Conservation (phyloP, 2,329 filamentous ascomycete genomes). For the Chaetomiaceae sp. region DNA sequence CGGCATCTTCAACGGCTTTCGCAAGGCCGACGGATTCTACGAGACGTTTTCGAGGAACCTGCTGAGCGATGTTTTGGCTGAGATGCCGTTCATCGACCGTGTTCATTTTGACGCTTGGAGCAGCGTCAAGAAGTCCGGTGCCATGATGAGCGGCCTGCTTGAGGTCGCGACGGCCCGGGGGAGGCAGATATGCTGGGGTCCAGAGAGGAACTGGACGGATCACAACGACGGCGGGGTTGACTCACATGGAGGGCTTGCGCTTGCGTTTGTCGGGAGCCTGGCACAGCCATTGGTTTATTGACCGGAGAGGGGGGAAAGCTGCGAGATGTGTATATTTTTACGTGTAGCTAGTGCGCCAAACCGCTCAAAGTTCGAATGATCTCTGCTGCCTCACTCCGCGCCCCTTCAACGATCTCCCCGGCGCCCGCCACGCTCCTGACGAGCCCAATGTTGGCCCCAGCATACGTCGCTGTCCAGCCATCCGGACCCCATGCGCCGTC, state of each 20-base stretch:
- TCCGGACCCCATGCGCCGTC: slow-evolving; percentile 42
- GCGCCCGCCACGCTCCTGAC: slow-evolving; percentile 36
- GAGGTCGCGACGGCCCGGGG: slow-evolving; percentile 43
- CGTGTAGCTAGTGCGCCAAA: slow-evolving; percentile 2
- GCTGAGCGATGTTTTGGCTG: slow-evolving; percentile 49
- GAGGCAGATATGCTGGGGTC: slow-evolving; percentile 59
- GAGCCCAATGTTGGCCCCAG: slow-evolving; percentile 40
- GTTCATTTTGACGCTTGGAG: slow-evolving; percentile 66
- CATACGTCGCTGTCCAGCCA: slow-evolving; percentile 45
- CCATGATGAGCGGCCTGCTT: slow-evolving; percentile 57
- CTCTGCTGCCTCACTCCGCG: slow-evolving; percentile 26
- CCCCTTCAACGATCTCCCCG: slow-evolving; percentile 31
- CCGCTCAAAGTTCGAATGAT: slow-evolving; percentile 16
- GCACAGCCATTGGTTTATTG: background rate
- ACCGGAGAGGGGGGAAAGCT: background rate
- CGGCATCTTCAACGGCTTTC: slow-evolving; percentile 60
- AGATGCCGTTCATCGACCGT: slow-evolving; percentile 48
- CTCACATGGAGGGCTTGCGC: background rate
- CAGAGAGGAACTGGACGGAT: slow-evolving; percentile 59
- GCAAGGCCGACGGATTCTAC: slow-evolving; percentile 61
- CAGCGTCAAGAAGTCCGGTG: slow-evolving; percentile 58
- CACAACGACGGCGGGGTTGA: slow-evolving; percentile 36
- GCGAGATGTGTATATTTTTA: background rate
- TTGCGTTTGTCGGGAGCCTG: slow-evolving; percentile 2
- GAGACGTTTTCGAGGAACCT: slow-evolving; percentile 58